Percentiles rank a stretch among this genome's conserved stretches.
phyloP scores from a whole-genome alignment of 2,329 filamentous ascomycete species.

The Trichoderma harzianum region DNA sequence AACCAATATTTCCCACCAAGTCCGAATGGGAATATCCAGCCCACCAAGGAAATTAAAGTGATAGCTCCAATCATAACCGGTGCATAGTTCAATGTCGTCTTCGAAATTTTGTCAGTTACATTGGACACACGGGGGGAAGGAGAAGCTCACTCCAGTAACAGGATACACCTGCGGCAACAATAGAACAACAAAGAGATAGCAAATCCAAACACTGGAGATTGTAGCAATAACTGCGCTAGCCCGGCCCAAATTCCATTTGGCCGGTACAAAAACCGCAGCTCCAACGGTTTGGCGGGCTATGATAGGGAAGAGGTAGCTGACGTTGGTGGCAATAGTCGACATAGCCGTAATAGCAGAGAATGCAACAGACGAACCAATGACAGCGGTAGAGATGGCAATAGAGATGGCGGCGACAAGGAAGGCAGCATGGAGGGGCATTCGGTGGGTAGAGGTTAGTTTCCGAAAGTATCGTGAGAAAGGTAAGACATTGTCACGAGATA shows the following conservation, averaged over 20 bases:
- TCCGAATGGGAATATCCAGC: neutral
- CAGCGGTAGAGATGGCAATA: neutral
- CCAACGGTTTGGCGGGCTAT: neutral
- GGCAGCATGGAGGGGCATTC: neutral
- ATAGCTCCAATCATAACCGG: neutral
- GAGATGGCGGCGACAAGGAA: neutral
- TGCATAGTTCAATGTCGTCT: neutral
- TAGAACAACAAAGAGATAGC: neutral
- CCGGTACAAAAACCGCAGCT: neutral
- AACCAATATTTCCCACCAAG: neutral
- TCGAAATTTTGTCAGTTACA: neutral
- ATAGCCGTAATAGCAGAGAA: neutral
- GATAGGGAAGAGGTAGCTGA: neutral
- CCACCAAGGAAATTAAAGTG: neutral
- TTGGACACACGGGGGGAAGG: neutral
- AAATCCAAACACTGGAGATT: neutral
- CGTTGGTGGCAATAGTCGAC: neutral
- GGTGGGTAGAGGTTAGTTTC: neutral
- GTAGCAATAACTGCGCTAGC: neutral
- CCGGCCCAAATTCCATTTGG: neutral
- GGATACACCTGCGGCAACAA: neutral
- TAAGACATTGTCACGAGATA: neutral
- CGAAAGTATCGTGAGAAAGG: neutral
- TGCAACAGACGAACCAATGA: neutral
- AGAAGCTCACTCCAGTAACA: neutral